These are phyloP conservation scores for Babesia sp. DNA, from an alignment of 169 alveolate species.

Conservation along the genomic window DNA sequence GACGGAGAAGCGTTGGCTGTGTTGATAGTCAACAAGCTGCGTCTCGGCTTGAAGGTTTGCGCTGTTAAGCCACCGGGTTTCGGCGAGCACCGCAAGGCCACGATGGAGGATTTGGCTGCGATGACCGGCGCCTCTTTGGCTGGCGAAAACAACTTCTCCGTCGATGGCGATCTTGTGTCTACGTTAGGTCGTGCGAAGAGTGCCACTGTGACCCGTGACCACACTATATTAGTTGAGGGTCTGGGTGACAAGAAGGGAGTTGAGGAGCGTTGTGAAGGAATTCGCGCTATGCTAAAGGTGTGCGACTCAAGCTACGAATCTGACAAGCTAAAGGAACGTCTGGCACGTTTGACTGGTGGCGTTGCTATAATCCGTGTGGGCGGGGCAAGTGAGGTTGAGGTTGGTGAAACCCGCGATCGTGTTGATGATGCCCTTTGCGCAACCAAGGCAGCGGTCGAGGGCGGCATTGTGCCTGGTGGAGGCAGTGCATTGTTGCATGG, in stretches of 20 bases:
- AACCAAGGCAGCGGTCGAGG: constrained; percentile 98
- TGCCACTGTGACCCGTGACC: constrained; percentile 95
- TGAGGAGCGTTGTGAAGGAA: constrained; percentile 88
- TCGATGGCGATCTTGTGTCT: constrained; percentile 73
- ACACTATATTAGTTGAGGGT: constrained; percentile 96
- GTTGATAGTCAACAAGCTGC: constrained; percentile 94
- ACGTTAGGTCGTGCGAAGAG: constrained; percentile 93
- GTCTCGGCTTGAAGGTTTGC: constrained; percentile 96
- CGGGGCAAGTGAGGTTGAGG: constrained; percentile 97
- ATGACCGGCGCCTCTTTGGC: constrained; percentile 94
- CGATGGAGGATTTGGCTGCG: constrained; percentile 94
- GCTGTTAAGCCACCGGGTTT: constrained; percentile 97
- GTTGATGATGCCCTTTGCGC: constrained; percentile 98
- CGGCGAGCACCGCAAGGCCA: constrained; percentile 96
- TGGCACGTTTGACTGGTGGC: constrained; percentile 97
- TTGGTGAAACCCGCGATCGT: constrained; percentile 96
- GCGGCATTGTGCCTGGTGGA: constrained; percentile 99
- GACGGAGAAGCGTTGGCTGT: constrained; percentile 99
- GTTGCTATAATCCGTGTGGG: constrained; percentile 97
- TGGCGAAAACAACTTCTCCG: constrained; percentile 88
- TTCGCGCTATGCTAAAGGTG: constrained; percentile 87
- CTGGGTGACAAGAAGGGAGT: constrained; percentile 89
- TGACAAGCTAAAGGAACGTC: constrained; percentile 96
- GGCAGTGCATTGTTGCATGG: constrained; percentile 94
- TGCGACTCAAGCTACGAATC: constrained; percentile 91